Conservation (phyloP, 768 basidiomycete species). For the Phylloporus rhodoxanthus region DNA sequence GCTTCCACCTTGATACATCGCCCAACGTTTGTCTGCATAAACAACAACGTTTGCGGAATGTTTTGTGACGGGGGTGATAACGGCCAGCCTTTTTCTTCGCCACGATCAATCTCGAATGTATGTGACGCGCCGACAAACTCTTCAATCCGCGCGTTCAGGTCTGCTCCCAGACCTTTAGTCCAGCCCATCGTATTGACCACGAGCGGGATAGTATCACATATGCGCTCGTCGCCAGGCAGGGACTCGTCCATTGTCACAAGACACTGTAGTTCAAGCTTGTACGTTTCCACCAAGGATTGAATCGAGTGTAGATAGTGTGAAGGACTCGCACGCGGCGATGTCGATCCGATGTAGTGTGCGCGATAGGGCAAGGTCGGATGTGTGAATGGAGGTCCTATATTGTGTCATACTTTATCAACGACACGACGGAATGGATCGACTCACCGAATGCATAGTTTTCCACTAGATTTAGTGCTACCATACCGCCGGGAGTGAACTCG, state of each 20-base stretch:
- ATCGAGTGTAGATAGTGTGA: constrained; percentile 69
- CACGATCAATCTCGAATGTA: constrained; percentile 19
- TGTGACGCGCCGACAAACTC: constrained; percentile 50
- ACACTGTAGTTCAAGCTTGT: constrained; percentile 62
- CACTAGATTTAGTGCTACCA: constrained; percentile 74
- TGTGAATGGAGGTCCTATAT: constrained; percentile 78
- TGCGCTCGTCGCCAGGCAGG: constrained; percentile 31
- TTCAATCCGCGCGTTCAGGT: constrained; percentile 68
- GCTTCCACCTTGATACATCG: constrained; percentile 31
- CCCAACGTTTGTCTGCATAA: not conserved
- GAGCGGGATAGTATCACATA: constrained; percentile 64
- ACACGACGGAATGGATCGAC: not conserved
- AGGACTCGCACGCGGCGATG: constrained; percentile 73
- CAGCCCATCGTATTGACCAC: constrained; percentile 97
- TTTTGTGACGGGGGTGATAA: constrained; percentile 3
- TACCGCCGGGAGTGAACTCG: constrained; percentile 84
- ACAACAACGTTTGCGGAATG: constrained; percentile 2
- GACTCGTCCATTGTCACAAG: constrained; percentile 30
- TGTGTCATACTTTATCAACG: not conserved
- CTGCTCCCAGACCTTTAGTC: constrained; percentile 88
- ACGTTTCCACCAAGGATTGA: constrained; percentile 58
- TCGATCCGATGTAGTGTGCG: constrained; percentile 79
- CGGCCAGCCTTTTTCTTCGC: constrained; percentile 22
- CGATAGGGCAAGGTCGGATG: constrained; percentile 66
- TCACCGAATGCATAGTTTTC: constrained; percentile 67